phyloP scores from a whole-genome alignment of 2,329 filamentous ascomycete species.

The Uncinocarpus reesii region DNA sequence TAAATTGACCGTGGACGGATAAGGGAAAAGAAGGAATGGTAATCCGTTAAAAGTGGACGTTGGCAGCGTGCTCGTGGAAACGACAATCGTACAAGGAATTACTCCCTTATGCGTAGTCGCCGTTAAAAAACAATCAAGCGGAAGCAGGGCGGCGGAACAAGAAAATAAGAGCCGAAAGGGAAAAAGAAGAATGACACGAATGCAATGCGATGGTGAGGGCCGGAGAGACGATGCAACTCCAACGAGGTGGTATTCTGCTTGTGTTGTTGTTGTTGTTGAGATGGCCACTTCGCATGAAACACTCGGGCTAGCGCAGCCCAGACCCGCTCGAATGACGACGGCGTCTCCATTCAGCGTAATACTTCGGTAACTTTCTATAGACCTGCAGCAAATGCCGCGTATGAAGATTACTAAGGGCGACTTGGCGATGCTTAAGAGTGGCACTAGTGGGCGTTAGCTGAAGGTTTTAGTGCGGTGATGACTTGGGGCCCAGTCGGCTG shows the following conservation, averaged over 20 bases:
- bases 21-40: too few relatives aligned
- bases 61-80: too few relatives aligned
- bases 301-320: slow-evolving; percentile 1
- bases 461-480: slow-evolving; percentile 1
- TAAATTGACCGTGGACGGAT: background rate
- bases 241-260: background rate
- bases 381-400: background rate
- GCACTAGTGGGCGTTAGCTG: background rate
- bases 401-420: background rate
- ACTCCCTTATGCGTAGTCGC: too few relatives aligned
- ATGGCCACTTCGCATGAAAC: slow-evolving; percentile 5
- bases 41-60: too few relatives aligned
- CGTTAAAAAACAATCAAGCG: too few relatives aligned
- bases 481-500: background rate
- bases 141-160: background rate
- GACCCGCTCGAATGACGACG: background rate
- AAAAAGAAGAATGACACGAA: background rate
- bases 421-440: background rate
- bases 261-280: slow-evolving; percentile 1
- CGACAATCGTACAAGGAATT: too few relatives aligned
- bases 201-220: background rate
- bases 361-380: background rate
- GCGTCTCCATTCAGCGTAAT: background rate
- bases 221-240: background rate
- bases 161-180: background rate